Evolutionary conservation across 2,329 filamentous ascomycete genomes (phyloP).

Genomic region (Neofusicoccum sp.): DNA sequence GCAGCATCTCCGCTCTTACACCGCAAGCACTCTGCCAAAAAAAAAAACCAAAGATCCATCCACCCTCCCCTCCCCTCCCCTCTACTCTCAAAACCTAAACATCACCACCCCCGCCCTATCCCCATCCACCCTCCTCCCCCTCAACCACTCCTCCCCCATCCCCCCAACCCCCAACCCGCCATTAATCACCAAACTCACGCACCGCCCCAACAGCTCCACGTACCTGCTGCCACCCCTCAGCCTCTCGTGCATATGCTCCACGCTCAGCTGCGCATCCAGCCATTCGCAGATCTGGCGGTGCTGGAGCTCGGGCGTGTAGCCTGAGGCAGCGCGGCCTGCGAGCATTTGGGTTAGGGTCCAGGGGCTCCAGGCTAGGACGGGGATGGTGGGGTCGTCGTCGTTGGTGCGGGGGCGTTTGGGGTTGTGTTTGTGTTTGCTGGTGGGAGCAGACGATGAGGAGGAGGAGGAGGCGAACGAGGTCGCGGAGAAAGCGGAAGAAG

Average conservation of each 20-base stretch:
- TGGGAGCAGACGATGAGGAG: too few relatives aligned
- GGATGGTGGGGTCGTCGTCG: too few relatives aligned
- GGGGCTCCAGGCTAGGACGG: constrained; percentile 37
- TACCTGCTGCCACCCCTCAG: constrained; percentile 30
- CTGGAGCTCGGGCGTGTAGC: constrained; percentile 32
- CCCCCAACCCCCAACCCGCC: constrained; percentile 30
- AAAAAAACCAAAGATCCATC: too few relatives aligned
- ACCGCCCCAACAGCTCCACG: constrained; percentile 36
- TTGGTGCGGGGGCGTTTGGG: neutral
- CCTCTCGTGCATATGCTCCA: constrained; percentile 29
- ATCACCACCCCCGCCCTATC: constrained; percentile 41
- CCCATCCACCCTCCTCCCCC: constrained; percentile 38
- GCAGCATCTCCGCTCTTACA: too few relatives aligned
- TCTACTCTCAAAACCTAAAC: constrained; percentile 37
- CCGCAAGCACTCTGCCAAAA: too few relatives aligned
- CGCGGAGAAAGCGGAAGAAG: neutral
- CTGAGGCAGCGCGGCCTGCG: constrained; percentile 9
- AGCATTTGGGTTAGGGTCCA: constrained; percentile 40
- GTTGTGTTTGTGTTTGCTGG: neutral
- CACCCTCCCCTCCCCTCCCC: neutral
- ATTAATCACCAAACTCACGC: constrained; percentile 42
- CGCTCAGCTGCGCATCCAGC: constrained; percentile 34
- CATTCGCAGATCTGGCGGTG: constrained; percentile 41
- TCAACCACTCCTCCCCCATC: constrained; percentile 28
- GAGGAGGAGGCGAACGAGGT: neutral